phyloP scores from a whole-genome alignment of 345 rosid genomes.

The Citropsis articulata region DNA sequence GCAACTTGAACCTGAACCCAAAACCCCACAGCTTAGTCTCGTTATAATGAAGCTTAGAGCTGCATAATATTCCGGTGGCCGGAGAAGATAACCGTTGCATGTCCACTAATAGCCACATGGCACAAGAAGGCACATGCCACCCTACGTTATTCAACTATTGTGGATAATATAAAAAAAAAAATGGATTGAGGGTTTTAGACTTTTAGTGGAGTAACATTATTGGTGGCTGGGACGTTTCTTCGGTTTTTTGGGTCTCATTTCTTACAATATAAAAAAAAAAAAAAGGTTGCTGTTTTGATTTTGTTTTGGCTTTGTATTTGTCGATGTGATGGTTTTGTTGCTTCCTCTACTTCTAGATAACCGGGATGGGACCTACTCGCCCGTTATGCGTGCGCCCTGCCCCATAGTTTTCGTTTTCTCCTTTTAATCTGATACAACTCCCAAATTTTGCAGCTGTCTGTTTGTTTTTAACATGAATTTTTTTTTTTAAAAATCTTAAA shows the following conservation, averaged over 20 bases:
- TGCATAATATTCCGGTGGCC: constrained; percentile 38
- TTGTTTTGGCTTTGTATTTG: background rate
- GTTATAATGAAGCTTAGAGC: constrained; percentile 21
- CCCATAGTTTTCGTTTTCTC: background rate
- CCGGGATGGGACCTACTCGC: background rate
- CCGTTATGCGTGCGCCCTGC: too few relatives aligned
- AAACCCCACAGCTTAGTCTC: constrained; percentile 27
- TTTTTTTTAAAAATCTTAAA: too few relatives aligned
- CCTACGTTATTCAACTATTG: constrained; percentile 25
- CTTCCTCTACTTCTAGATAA: background rate
- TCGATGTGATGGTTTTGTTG: background rate
- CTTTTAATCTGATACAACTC: too few relatives aligned
- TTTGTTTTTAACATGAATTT: background rate
- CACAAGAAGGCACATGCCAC: constrained; percentile 49
- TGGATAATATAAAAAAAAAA: constrained; percentile 14
- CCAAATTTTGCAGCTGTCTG: background rate
- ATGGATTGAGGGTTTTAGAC: background rate
- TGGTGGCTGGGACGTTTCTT: background rate
- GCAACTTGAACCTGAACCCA: constrained; percentile 33
- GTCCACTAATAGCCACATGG: constrained; percentile 45
- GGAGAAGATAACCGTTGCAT: constrained; percentile 54
- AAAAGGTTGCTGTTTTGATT: background rate
- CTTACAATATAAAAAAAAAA: background rate
- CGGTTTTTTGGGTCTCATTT: background rate
- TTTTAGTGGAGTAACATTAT: background rate